phyloP scores from a whole-genome alignment of 768 basidiomycete species.

The Suillus bovinus region DNA sequence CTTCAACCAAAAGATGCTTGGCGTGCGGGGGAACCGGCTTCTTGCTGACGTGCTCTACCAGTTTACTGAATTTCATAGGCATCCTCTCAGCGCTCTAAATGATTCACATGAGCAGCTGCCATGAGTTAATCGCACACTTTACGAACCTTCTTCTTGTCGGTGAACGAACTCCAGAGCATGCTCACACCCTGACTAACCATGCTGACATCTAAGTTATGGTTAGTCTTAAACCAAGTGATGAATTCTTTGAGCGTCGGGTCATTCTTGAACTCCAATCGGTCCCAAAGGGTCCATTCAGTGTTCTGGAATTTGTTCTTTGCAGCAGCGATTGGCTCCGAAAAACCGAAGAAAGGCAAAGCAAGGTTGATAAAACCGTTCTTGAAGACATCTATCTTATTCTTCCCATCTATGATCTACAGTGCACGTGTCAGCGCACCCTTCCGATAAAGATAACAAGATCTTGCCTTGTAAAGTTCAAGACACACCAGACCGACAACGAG shows the following conservation, averaged over 20 bases:
- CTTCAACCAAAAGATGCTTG: constrained; percentile 87
- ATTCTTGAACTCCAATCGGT: constrained; percentile 89
- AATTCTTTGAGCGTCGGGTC: constrained; percentile 89
- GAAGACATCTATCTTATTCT: constrained; percentile 90
- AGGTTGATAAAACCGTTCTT: constrained; percentile 99
- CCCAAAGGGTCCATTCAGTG: constrained; percentile 97
- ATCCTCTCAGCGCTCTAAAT: constrained; percentile 82
- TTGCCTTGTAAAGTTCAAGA: constrained; percentile 94
- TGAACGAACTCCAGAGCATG: constrained; percentile 96
- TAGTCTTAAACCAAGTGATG: constrained; percentile 77
- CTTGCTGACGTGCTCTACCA: constrained; percentile 94
- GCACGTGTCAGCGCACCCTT: constrained; percentile 4
- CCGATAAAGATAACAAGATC: background rate
- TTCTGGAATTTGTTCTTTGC: constrained; percentile 84
- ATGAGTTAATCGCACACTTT: background rate
- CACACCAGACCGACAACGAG: constrained; percentile 95
- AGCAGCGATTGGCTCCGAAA: constrained; percentile 95
- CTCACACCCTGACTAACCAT: constrained; percentile 99
- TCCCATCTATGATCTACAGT: constrained; percentile 89
- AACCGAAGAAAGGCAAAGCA: constrained; percentile 97
- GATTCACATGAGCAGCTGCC: constrained; percentile 6
- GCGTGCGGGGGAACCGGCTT: constrained; percentile 84
- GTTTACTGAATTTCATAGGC: constrained; percentile 84
- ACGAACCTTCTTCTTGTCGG: constrained; percentile 87
- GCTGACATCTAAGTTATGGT: constrained; percentile 83